Conservation (phyloP, 2,329 filamentous ascomycete species). For the Gyromitra esculenta region DNA sequence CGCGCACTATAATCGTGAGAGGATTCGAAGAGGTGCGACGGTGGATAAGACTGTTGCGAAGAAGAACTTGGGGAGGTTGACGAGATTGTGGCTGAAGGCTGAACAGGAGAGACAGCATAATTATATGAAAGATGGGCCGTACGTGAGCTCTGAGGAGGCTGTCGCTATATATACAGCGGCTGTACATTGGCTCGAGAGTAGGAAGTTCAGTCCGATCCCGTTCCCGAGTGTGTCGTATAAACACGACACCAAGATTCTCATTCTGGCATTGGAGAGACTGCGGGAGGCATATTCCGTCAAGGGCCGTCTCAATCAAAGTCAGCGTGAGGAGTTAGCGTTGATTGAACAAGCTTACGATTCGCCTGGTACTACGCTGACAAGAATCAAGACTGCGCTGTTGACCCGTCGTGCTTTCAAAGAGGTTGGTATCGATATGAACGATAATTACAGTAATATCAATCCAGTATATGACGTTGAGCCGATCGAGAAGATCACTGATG, state of each 20-base stretch:
- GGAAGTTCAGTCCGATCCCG: constrained; percentile 97
- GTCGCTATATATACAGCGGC: constrained; percentile 99
- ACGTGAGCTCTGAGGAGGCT: constrained; percentile 97
- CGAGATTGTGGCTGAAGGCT: constrained; percentile 94
- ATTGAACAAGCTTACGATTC: constrained; percentile 99
- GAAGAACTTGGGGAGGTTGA: constrained; percentile 96
- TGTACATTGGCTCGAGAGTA: constrained; percentile 97
- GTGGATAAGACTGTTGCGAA: constrained; percentile 99
- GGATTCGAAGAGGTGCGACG: constrained; percentile 93
- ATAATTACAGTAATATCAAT: constrained; percentile 99
- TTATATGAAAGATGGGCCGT: constrained; percentile 98
- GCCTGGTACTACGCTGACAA: constrained; percentile 90
- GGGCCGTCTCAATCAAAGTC: constrained; percentile 93
- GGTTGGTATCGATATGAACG: constrained; percentile 99
- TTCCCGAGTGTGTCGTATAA: constrained; percentile 99
- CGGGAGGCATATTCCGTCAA: constrained; percentile 98
- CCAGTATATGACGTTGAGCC: constrained; percentile 99
- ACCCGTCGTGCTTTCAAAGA: constrained; percentile 99
- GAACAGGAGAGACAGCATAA: constrained; percentile 99
- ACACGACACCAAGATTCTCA: constrained; percentile 98
- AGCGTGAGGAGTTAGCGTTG: constrained; percentile 92
- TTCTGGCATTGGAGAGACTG: constrained; percentile 89
- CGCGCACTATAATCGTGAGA: constrained; percentile 97
- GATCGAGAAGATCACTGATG: constrained; percentile 99
- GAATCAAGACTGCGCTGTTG: constrained; percentile 96